A percentile compares a stretch with the other conserved stretches of the same genome.
These are phyloP conservation scores for Rutstroemia sydowiana DNA, from an alignment of 2,329 filamentous ascomycete species.

Conservation along the genomic window DNA sequence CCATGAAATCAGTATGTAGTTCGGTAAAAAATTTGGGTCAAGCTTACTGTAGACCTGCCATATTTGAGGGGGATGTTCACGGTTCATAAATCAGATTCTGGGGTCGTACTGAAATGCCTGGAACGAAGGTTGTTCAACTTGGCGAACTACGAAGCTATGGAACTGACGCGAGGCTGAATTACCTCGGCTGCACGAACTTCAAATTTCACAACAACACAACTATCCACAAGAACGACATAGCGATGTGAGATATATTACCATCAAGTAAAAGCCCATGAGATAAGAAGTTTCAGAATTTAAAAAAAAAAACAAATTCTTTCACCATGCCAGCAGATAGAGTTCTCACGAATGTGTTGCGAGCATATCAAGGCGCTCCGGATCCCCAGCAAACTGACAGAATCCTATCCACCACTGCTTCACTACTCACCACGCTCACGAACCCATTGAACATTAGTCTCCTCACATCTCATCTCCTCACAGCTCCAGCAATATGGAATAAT, in stretches of 20 bases:
- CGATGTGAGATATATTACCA: too few relatives aligned
- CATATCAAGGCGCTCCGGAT: slow-evolving; percentile 26
- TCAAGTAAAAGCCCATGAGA: not conserved
- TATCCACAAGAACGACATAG: too few relatives aligned
- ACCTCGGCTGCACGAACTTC: not conserved
- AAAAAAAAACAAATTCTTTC: too few relatives aligned
- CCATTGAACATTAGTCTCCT: slow-evolving; percentile 52
- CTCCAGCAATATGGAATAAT: slow-evolving; percentile 49
- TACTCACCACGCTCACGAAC: slow-evolving; percentile 51
- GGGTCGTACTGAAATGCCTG: too few relatives aligned
- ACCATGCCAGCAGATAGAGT: slow-evolving; percentile 29
- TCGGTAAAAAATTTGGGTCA: not conserved
- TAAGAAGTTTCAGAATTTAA: too few relatives aligned
- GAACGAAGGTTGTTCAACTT: too few relatives aligned
- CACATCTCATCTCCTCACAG: slow-evolving; percentile 49
- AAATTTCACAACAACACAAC: not conserved
- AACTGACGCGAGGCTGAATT: not conserved
- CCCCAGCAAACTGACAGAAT: slow-evolving; percentile 24
- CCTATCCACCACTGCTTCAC: slow-evolving; percentile 45
- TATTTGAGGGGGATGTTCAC: not conserved
- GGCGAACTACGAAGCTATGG: not conserved
- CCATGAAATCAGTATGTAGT: slow-evolving; percentile 7
- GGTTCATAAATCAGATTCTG: too few relatives aligned
- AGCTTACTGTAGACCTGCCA: slow-evolving; percentile 20
- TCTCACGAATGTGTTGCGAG: slow-evolving; percentile 28